phyloP scores from a whole-genome alignment of 768 basidiomycete genomes.

The Suillus ampliporus region DNA sequence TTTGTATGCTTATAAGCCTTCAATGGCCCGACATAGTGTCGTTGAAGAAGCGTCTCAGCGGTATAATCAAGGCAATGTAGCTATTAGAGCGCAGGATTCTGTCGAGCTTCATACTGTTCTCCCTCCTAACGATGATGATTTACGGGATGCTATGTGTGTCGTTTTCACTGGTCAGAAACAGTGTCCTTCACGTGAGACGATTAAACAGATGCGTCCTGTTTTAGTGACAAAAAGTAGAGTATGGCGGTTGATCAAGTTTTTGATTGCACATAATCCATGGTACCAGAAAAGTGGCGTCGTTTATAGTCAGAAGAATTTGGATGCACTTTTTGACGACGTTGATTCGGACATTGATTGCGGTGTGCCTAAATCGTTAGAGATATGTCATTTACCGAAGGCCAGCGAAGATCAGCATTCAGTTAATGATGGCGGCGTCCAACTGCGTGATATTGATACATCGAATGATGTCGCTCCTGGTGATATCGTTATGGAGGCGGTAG shows the following conservation, averaged over 20 bases:
- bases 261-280: not conserved
- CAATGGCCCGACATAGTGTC: too few relatives aligned
- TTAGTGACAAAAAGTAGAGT: too few relatives aligned
- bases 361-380: not conserved
- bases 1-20: too few relatives aligned
- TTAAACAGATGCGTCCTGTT: not conserved
- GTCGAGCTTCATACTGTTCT: not conserved
- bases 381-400: not conserved
- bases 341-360: not conserved
- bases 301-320: not conserved
- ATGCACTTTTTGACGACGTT: not conserved
- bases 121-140: not conserved
- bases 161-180: not conserved
- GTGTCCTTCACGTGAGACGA: not conserved
- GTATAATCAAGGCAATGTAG: not conserved
- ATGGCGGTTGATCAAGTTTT: too few relatives aligned
- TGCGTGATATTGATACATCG: too few relatives aligned
- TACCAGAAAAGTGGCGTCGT: not conserved
- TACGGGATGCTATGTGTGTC: not conserved
- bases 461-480: not conserved
- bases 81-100: not conserved
- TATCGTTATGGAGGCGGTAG: conserved; percentile 10
- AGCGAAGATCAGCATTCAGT: too few relatives aligned
- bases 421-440: too few relatives aligned
- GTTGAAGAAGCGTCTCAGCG: not conserved